Conservation (phyloP, 2,329 filamentous ascomycete genomes). For the Talaromyces islandicus region DNA sequence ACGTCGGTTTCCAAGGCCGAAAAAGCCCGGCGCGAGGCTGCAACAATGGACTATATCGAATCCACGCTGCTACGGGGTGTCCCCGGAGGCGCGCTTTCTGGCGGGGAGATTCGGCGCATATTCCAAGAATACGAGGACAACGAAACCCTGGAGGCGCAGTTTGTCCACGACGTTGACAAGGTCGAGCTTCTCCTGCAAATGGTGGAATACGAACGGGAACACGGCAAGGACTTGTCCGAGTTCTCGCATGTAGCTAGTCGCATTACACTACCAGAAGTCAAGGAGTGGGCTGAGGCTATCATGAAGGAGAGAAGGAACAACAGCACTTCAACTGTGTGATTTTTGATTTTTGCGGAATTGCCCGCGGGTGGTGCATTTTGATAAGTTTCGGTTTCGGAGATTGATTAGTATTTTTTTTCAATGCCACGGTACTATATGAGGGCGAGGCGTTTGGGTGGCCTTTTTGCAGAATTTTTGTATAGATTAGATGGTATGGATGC, state of each 20-base stretch:
- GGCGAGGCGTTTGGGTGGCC: conserved; percentile 7
- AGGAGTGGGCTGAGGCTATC: conserved; percentile 71
- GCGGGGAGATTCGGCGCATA: conserved; percentile 65
- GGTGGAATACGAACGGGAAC: conserved; percentile 83
- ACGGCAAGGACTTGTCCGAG: conserved; percentile 72
- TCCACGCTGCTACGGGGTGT: conserved; percentile 66
- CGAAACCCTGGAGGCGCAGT: conserved; percentile 74
- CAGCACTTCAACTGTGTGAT: neutral
- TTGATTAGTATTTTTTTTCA: neutral
- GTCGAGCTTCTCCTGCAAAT: conserved; percentile 92
- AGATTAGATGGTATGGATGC: neutral
- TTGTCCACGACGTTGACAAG: conserved; percentile 97
- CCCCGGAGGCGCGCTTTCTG: conserved; percentile 59
- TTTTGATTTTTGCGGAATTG: neutral
- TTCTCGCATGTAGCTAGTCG: conserved; percentile 72
- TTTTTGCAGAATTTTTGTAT: conserved; percentile 5
- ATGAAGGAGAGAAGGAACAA: conserved; percentile 63
- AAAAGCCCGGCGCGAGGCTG: conserved; percentile 79
- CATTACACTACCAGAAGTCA: conserved; percentile 71
- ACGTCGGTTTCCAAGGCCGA: conserved; percentile 70
- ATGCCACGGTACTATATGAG: neutral
- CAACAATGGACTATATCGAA: conserved; percentile 89
- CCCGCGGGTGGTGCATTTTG: neutral
- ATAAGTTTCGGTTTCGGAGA: conserved; percentile 1
- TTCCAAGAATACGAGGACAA: conserved; percentile 97